phyloP scores from a whole-genome alignment of 2,329 filamentous ascomycete species.

The Pleurostoma richardsiae region DNA sequence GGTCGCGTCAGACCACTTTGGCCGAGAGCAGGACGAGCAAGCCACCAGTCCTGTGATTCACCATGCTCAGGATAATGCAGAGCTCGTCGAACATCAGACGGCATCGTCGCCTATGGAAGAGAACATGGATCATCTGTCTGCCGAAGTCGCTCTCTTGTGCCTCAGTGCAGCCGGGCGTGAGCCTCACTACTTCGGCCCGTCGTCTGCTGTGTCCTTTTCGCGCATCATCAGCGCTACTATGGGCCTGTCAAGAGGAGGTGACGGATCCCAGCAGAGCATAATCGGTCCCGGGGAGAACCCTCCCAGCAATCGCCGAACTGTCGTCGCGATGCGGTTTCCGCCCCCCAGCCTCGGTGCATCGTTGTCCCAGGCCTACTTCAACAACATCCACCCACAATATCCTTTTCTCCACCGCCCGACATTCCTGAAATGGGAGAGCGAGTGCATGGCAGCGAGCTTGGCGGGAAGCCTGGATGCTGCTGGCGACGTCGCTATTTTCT shows the following conservation, averaged over 20 bases:
- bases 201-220: conserved; percentile 25
- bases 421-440: conserved; percentile 16
- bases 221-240: conserved; percentile 18
- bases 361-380: conserved; percentile 22
- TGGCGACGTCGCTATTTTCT: conserved; percentile 4
- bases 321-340: conserved; percentile 9
- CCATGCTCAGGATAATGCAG: not conserved
- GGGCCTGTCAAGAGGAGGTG: conserved; percentile 5
- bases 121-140: conserved; percentile 13
- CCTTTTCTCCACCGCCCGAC: conserved; percentile 25
- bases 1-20: conserved; percentile 1
- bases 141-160: conserved; percentile 24
- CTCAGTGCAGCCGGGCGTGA: conserved; percentile 23
- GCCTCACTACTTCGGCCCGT: conserved; percentile 30
- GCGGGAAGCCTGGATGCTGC: conserved; percentile 2
- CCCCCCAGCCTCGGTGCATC: conserved; percentile 6
- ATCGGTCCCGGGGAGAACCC: not conserved
- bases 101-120: not conserved
- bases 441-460: conserved; percentile 8
- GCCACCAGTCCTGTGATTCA: not conserved
- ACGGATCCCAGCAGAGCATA: conserved; percentile 7
- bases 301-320: not conserved
- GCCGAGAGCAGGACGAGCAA: not conserved
- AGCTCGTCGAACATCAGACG: not conserved
- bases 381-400: conserved; percentile 25